These are phyloP conservation scores for Quercus robur DNA, from an alignment of 306 rosid species.

Conservation along the genomic window DNA sequence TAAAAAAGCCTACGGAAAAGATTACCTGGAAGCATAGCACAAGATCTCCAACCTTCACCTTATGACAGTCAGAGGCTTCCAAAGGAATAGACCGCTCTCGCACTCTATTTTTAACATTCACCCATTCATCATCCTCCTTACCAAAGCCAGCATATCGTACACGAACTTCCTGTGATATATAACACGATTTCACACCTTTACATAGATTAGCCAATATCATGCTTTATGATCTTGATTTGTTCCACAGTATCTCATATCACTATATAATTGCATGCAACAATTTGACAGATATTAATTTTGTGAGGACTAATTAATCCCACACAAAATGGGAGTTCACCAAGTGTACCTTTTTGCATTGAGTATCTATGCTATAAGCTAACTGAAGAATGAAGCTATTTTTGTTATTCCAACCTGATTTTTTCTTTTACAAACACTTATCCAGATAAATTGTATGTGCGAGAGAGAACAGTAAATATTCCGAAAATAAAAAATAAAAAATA, in stretches of 20 bases:
- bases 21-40: conserved; percentile 74
- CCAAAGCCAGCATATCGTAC: conserved; percentile 69
- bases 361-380: not conserved
- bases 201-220: conserved; percentile 9
- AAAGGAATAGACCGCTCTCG: conserved; percentile 81
- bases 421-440: not conserved
- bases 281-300: not conserved
- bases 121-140: conserved; percentile 83
- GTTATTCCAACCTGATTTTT: not conserved
- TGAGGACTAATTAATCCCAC: not conserved
- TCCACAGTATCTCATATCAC: conserved; percentile 8
- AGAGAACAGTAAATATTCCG: too few species aligned
- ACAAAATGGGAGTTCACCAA: not conserved
- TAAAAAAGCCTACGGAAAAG: not conserved
- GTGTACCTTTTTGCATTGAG: not conserved
- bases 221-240: conserved; percentile 8
- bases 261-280: not conserved
- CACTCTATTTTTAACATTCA: conserved; percentile 55
- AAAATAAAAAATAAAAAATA: too few species aligned
- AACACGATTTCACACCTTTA: conserved; percentile 20
- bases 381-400: not conserved
- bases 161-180: conserved; percentile 59
- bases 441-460: too few species aligned
- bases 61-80: conserved; percentile 70
- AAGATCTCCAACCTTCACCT: conserved; percentile 73